These are phyloP conservation scores for Ilyonectria destructans DNA, from an alignment of 2,329 filamentous ascomycete genomes.

Conservation along the genomic window DNA sequence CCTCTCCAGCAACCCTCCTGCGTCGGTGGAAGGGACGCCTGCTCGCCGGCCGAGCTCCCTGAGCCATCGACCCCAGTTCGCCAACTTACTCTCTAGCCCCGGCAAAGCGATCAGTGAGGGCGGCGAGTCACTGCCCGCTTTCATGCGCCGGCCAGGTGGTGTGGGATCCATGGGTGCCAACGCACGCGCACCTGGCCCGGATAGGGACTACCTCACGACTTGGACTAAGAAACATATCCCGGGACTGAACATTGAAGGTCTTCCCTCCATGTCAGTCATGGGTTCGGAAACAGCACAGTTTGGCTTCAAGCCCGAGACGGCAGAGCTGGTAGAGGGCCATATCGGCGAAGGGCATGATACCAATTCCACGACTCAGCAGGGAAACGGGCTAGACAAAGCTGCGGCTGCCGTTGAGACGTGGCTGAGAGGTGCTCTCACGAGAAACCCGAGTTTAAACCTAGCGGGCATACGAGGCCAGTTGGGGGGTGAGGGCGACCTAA, in stretches of 20 bases:
- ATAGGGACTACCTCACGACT: slow-evolving; percentile 86
- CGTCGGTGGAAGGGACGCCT: slow-evolving; percentile 53
- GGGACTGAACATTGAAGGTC: slow-evolving; percentile 78
- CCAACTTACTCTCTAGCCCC: slow-evolving; percentile 54
- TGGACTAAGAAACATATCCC: slow-evolving; percentile 90
- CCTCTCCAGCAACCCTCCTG: slow-evolving; percentile 63
- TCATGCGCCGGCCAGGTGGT: slow-evolving; percentile 88
- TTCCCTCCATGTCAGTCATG: slow-evolving; percentile 78
- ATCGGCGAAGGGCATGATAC: slow-evolving; percentile 65
- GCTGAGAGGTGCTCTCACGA: slow-evolving; percentile 85
- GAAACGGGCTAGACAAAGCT: slow-evolving; percentile 81
- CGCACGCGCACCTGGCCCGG: slow-evolving; percentile 84
- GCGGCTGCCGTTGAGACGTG: slow-evolving; percentile 92
- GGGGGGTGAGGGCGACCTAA: slow-evolving; percentile 72
- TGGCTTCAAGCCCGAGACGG: slow-evolving; percentile 63
- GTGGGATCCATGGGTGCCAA: slow-evolving; percentile 85
- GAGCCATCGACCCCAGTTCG: slow-evolving; percentile 54
- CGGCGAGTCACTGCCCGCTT: slow-evolving; percentile 64
- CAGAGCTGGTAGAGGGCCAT: slow-evolving; percentile 67
- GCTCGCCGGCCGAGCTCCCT: slow-evolving; percentile 63
- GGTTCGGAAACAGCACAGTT: slow-evolving; percentile 74
- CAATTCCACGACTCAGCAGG: slow-evolving; percentile 61
- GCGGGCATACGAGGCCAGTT: slow-evolving; percentile 58
- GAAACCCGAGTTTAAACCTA: slow-evolving; percentile 69
- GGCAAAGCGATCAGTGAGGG: slow-evolving; percentile 58